phyloP scores from a whole-genome alignment of 1,284 basidiomycete genomes.

The Malassezia psittaci region DNA sequence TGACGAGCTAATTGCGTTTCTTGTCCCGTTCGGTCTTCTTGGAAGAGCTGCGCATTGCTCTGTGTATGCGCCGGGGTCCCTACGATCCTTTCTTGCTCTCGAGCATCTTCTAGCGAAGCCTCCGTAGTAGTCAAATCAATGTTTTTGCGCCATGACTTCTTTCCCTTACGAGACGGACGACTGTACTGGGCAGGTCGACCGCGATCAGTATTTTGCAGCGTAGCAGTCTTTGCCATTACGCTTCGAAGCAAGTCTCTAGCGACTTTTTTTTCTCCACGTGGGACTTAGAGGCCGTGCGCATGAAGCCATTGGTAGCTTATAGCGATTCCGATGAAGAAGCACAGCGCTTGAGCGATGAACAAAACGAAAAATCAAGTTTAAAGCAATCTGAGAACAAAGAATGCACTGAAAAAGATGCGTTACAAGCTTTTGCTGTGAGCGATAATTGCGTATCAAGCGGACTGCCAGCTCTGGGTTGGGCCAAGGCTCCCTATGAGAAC shows the following conservation, averaged over 20 bases:
- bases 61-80: constrained; percentile 8
- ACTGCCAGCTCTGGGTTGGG: too few species aligned
- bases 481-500: not conserved
- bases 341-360: too few species aligned
- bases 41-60: constrained; percentile 19
- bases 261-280: constrained; percentile 11
- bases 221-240: constrained; percentile 2
- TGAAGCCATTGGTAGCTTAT: constrained; percentile 4
- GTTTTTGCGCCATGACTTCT: constrained; percentile 84
- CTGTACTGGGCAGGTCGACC: constrained; percentile 45
- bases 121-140: constrained; percentile 32
- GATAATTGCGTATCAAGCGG: too few species aligned
- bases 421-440: too few species aligned
- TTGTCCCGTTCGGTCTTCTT: constrained; percentile 50
- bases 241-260: not conserved
- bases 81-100: constrained; percentile 20
- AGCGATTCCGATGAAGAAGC: constrained; percentile 16
- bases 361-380: too few species aligned
- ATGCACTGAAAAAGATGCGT: too few species aligned
- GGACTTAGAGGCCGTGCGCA: constrained; percentile 11
- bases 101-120: constrained; percentile 28
- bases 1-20: constrained; percentile 23
- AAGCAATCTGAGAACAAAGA: too few species aligned
- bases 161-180: constrained; percentile 74
- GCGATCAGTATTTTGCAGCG: not conserved